phyloP scores from a whole-genome alignment of 306 rosid genomes.

The Citrullus amarus region DNA sequence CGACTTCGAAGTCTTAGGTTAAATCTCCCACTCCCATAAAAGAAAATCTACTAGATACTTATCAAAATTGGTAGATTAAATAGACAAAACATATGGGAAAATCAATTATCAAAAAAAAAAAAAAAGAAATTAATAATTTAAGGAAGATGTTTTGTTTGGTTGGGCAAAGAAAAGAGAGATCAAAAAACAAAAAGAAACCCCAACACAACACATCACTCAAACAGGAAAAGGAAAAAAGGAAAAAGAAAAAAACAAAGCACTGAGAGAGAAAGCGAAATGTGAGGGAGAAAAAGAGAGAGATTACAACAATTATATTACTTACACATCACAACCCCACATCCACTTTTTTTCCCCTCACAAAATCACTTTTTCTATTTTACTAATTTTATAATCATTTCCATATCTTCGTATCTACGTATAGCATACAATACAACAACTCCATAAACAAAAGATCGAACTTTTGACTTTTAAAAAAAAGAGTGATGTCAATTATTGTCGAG shows the following conservation, averaged over 20 bases:
- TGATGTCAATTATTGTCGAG: too few relatives aligned
- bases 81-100: too few relatives aligned
- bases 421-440: too few relatives aligned
- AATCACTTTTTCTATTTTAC: background rate
- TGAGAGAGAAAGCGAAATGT: constrained; percentile 1
- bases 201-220: background rate
- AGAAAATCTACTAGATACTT: too few relatives aligned
- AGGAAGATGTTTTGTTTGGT: background rate
- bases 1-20: too few relatives aligned
- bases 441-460: too few relatives aligned
- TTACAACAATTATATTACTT: background rate
- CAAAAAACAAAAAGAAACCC: background rate
- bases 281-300: background rate
- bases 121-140: too few relatives aligned
- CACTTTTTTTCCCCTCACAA: too few relatives aligned
- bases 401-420: background rate
- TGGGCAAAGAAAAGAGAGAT: background rate
- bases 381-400: background rate
- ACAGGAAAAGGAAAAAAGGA: background rate
- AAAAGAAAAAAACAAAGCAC: background rate
- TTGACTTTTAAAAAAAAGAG: too few relatives aligned
- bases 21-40: too few relatives aligned
- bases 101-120: too few relatives aligned
- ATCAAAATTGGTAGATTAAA: too few relatives aligned
- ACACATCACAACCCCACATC: background rate